These are phyloP conservation scores for Neonectria magnoliae DNA, from an alignment of 2,329 filamentous ascomycete species.

Conservation along the genomic window DNA sequence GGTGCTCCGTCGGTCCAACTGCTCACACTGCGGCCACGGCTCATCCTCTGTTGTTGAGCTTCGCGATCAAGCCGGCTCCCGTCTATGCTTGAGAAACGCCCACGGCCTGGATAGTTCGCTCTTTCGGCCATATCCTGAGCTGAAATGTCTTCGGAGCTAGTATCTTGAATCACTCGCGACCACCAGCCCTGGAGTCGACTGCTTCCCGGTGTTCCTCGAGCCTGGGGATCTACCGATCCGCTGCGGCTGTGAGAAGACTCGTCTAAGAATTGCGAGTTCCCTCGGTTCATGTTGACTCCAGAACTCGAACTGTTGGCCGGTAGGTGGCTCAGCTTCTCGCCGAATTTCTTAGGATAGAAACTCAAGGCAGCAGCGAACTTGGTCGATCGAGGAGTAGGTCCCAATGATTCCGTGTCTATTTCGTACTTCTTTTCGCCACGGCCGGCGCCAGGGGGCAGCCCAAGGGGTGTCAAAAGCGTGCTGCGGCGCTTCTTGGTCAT, in stretches of 20 bases:
- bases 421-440: conserved; percentile 33
- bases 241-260: conserved; percentile 51
- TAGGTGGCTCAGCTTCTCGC: conserved; percentile 30
- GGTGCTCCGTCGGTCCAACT: conserved; percentile 16
- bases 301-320: conserved; percentile 45
- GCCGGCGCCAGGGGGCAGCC: conserved; percentile 42
- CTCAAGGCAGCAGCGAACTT: conserved; percentile 44
- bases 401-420: conserved; percentile 58
- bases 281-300: conserved; percentile 61
- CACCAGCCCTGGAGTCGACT: conserved; percentile 53
- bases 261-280: conserved; percentile 63
- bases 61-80: conserved; percentile 25
- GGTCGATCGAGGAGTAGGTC: conserved; percentile 56
- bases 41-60: conserved; percentile 23
- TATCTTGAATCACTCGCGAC: conserved; percentile 53
- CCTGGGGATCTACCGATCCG: conserved; percentile 43
- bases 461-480: conserved; percentile 61
- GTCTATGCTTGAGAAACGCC: conserved; percentile 13
- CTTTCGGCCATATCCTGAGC: conserved; percentile 37
- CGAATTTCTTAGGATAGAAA: conserved; percentile 44
- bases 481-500: conserved; percentile 55
- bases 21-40: conserved; percentile 11
- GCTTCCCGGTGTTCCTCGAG: conserved; percentile 18
- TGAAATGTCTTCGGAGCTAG: conserved; percentile 51
- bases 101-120: conserved; percentile 11